These are phyloP conservation scores for Microbotryum silenes-acaulis DNA, from an alignment of 1,284 basidiomycete genomes.

Conservation along the genomic window DNA sequence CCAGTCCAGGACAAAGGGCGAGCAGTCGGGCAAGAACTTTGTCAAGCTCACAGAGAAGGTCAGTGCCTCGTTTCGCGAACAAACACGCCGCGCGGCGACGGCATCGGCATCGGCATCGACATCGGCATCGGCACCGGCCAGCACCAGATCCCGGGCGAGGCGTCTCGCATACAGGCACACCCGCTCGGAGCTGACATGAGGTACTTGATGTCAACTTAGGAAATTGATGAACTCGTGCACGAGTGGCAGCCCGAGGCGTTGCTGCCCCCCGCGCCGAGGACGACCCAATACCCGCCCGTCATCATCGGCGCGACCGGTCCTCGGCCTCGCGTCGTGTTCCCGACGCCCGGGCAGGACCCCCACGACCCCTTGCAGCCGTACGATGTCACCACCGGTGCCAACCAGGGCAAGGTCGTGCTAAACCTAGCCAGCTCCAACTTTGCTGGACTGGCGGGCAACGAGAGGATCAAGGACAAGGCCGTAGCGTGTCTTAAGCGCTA, in stretches of 20 bases:
- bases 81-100: too few species aligned
- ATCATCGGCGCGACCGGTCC: conserved; percentile 68
- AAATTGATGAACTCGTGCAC: conserved; percentile 91
- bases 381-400: conserved; percentile 2
- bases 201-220: conserved; percentile 48
- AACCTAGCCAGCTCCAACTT: conserved; percentile 94
- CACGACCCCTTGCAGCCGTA: conserved; percentile 18
- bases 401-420: conserved; percentile 57
- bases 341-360: conserved; percentile 50
- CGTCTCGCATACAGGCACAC: too few species aligned
- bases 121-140: too few species aligned
- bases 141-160: too few species aligned
- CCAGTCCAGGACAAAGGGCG: conserved; percentile 79
- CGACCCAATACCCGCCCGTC: conserved; percentile 68
- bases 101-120: too few species aligned
- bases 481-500: conserved; percentile 83
- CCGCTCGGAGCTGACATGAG: too few species aligned
- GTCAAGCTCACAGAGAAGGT: conserved; percentile 87
- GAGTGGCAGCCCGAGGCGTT: conserved; percentile 92
- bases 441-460: conserved; percentile 79
- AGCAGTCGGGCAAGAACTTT: conserved; percentile 78
- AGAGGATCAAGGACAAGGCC: conserved; percentile 75
- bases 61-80: conserved; percentile 24
- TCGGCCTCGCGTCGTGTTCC: conserved; percentile 65
- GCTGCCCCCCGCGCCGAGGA: conserved; percentile 55